Percentiles rank a stretch among this genome's conserved stretches.
Evolutionary conservation across 768 basidiomycete species (phyloP).

Genomic region (Gymnopilus junonius): DNA sequence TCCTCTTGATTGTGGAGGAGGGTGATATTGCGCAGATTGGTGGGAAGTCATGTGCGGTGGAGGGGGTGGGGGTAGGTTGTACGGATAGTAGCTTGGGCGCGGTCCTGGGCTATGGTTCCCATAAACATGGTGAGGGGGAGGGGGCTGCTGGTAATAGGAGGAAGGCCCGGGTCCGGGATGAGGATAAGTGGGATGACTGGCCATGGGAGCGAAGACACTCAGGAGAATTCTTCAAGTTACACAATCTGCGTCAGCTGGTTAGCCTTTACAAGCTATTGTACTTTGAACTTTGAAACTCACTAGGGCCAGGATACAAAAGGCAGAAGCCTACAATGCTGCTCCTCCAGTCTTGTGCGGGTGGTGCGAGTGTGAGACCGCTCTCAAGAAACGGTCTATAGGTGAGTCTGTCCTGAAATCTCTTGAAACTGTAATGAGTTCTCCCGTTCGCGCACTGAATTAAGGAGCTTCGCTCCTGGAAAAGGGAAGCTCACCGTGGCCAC

Average conservation of each 20-base stretch:
- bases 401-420: neutral
- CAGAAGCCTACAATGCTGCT: neutral
- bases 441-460: neutral
- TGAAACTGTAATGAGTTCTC: neutral
- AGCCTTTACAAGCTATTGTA: neutral
- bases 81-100: slow-evolving; percentile 41
- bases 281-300: neutral
- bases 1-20: slow-evolving; percentile 32
- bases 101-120: slow-evolving; percentile 40
- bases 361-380: neutral
- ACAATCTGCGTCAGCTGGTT: neutral
- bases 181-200: slow-evolving; percentile 27
- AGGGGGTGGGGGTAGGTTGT: slow-evolving; percentile 33
- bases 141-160: slow-evolving; percentile 27
- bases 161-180: slow-evolving; percentile 29
- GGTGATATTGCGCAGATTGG: slow-evolving; percentile 34
- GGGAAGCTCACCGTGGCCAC: neutral
- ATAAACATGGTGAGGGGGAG: slow-evolving; percentile 34
- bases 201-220: slow-evolving; percentile 13
- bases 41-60: slow-evolving; percentile 44
- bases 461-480: neutral
- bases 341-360: neutral
- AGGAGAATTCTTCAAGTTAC: slow-evolving; percentile 1
- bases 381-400: neutral
- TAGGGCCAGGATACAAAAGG: neutral